Base-by-base conservation (phyloP, 2,329 filamentous ascomycete genomes). In the Chaetomium olivaceum region DNA sequence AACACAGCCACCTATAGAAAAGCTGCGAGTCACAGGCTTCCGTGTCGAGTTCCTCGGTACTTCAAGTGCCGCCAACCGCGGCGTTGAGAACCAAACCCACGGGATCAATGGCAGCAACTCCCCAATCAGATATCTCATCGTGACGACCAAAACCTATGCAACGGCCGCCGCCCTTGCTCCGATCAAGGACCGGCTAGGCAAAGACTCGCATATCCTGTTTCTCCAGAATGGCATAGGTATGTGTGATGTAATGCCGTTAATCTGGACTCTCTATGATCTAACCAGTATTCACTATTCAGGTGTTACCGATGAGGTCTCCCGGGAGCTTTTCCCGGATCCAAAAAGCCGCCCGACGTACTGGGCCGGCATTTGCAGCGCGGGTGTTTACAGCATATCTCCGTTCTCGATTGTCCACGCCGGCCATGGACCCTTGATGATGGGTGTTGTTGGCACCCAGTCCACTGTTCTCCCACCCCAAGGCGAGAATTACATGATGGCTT, bases 181-280 rank as follows among this genome's bases (percentile, higher is more conserved):
- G 12, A 29, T 70, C 6, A 58, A 51, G 29, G 48, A 52, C 23
- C 62, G 65, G 6, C 52, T 70, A 21, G n/a, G 21, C 83, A 8
- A 88, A 21, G 31, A 65, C 6, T 67, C 67, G 16, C 54, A 87
- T 0, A 82, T 92, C n/a, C 78, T 89, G 29, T 86, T 92, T 65
- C 74, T 91, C 48, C 89, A 91, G 65, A 91, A 91, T 71, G 90
- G 90, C 23, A 87, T 92, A 83, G 89, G 89, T 76, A 58, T 73
- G 73, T 21, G 3, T 33, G 8, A 14, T 4, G 19, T 25, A 39
- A 12, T 6, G 31, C 23, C 29, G 31, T 54, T 25, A 39, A 16
- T 4, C 2, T n/a, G 3, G 2, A n/a, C n/a, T n/a, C n/a, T 50
- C 19, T 25, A 23, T 29, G 3, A 29, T 29, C 27, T 29, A 62